Evolutionary conservation across 2,329 filamentous ascomycete species (phyloP).

Genomic region (Aspergillus aculeatus): DNA sequence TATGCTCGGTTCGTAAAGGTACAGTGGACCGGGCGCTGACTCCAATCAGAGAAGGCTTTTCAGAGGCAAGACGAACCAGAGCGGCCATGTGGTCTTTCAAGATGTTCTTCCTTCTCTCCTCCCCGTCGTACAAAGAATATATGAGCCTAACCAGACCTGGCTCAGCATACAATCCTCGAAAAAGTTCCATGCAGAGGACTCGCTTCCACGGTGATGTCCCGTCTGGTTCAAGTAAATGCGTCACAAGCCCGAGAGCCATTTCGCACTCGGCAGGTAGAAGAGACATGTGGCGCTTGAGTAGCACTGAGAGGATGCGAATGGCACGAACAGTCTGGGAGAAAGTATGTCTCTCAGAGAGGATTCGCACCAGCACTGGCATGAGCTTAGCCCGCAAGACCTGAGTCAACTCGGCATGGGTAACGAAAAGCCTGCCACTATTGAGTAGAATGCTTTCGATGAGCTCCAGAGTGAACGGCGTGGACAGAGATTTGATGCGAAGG

Average conservation of each 20-base stretch:
- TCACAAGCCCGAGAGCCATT: slow-evolving; percentile 76
- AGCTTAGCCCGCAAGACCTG: slow-evolving; percentile 73
- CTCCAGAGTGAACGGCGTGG: slow-evolving; percentile 82
- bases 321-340: slow-evolving; percentile 82
- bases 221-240: slow-evolving; percentile 85
- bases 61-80: slow-evolving; percentile 88
- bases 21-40: slow-evolving; percentile 85
- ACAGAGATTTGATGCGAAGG: slow-evolving; percentile 72
- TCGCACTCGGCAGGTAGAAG: slow-evolving; percentile 77
- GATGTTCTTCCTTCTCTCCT: slow-evolving; percentile 70
- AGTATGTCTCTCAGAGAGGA: slow-evolving; percentile 71
- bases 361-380: slow-evolving; percentile 78
- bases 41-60: slow-evolving; percentile 85
- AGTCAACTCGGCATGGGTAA: slow-evolving; percentile 74
- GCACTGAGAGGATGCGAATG: slow-evolving; percentile 76
- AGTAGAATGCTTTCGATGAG: slow-evolving; percentile 87
- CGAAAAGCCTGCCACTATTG: slow-evolving; percentile 79
- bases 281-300: slow-evolving; percentile 74
- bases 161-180: slow-evolving; percentile 81
- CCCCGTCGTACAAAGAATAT: slow-evolving; percentile 74
- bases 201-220: slow-evolving; percentile 77
- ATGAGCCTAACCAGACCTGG: slow-evolving; percentile 74
- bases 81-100: slow-evolving; percentile 79
- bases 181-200: slow-evolving; percentile 85
- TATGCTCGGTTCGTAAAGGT: slow-evolving; percentile 61